phyloP scores from a whole-genome alignment of 768 basidiomycete species.

The Kwoniella dendrophila region DNA sequence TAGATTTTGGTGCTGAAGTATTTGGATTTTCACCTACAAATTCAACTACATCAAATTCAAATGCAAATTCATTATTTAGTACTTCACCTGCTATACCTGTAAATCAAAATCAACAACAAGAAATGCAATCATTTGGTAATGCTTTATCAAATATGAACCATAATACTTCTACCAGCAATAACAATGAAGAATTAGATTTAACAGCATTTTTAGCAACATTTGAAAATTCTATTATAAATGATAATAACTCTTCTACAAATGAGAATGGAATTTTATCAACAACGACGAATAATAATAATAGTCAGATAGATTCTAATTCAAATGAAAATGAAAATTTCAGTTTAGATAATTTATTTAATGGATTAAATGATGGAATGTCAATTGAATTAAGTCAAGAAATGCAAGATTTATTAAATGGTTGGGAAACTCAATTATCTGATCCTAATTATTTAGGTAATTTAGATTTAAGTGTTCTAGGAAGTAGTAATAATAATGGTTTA shows the following conservation, averaged over 20 bases:
- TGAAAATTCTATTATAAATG: background rate
- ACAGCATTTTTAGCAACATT: conserved; percentile 34
- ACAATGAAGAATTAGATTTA: conserved; percentile 28
- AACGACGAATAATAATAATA: background rate
- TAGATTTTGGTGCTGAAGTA: conserved; percentile 17
- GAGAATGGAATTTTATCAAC: background rate
- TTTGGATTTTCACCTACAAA: conserved; percentile 32
- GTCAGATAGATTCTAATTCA: background rate
- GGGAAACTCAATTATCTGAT: conserved; percentile 19
- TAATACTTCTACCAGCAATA: background rate
- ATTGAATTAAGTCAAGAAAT: conserved; percentile 34
- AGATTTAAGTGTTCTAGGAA: background rate
- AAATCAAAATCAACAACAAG: background rate
- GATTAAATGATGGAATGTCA: conserved; percentile 16
- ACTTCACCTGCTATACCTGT: conserved; percentile 36
- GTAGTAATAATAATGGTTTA: background rate
- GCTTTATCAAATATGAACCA: background rate
- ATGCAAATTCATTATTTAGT: conserved; percentile 23
- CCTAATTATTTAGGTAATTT: conserved; percentile 5
- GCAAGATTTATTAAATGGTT: conserved; percentile 37
- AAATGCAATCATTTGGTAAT: background rate
- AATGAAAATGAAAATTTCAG: conserved; percentile 5
- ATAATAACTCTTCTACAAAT: background rate
- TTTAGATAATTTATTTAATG: conserved; percentile 26
- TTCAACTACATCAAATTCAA: background rate